Conservation (phyloP, 2,329 filamentous ascomycete species). For the Macrophomina tecta region DNA sequence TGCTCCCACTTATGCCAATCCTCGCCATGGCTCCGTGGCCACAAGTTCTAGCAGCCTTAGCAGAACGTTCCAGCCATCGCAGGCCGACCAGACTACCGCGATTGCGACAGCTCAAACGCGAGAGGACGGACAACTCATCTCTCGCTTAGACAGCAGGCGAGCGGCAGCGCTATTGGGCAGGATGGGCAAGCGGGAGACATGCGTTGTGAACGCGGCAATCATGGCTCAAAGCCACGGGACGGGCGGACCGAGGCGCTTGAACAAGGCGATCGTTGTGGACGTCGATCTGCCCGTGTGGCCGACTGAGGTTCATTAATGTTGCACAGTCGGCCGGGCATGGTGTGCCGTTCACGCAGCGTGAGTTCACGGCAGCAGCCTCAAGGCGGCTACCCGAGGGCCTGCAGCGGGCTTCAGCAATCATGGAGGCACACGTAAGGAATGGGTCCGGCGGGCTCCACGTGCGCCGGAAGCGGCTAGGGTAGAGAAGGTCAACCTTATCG, state of each 20-base stretch:
- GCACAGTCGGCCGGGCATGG: constrained; percentile 1
- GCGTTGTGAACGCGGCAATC: constrained; percentile 79
- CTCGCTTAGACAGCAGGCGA: constrained; percentile 32
- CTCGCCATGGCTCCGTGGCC: background rate
- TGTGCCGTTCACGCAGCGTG: constrained; percentile 16
- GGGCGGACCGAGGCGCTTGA: constrained; percentile 65
- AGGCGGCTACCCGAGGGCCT: constrained; percentile 6
- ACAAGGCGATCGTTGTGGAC: constrained; percentile 86
- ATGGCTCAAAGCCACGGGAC: constrained; percentile 66
- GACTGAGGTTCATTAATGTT: background rate
- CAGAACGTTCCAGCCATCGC: constrained; percentile 12
- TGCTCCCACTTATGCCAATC: background rate
- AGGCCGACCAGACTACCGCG: background rate
- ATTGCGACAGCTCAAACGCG: constrained; percentile 18
- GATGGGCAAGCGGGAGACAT: constrained; percentile 68
- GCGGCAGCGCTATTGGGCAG: constrained; percentile 32
- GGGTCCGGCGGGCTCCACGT: constrained; percentile 17
- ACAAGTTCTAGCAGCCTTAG: background rate
- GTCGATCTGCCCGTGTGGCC: constrained; percentile 65
- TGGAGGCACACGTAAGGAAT: constrained; percentile 23
- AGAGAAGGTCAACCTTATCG: constrained; percentile 8
- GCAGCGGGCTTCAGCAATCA: constrained; percentile 17
- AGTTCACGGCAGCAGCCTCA: constrained; percentile 18
- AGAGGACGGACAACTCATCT: constrained; percentile 19
- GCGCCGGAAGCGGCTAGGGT: constrained; percentile 12